A percentile compares a stretch with the other conserved stretches of the same genome.
These are phyloP conservation scores for Plasmopara viticola DNA, from an alignment of 352 stramenopile genomes.

Conservation along the genomic window DNA sequence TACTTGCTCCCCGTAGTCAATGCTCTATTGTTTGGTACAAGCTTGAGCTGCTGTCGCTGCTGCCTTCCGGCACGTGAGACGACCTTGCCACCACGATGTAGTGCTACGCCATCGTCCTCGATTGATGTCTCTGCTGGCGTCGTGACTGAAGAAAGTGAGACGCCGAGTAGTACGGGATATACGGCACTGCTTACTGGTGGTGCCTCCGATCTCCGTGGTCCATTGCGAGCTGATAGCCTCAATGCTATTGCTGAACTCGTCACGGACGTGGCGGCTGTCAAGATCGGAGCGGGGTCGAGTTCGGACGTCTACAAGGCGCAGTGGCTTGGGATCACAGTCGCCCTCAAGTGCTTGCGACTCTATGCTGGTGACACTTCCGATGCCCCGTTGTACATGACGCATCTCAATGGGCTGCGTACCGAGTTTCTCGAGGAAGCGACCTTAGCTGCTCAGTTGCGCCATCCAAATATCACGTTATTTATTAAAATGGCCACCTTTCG, in stretches of 20 bases:
- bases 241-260: slow-evolving; percentile 51
- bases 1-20: slow-evolving; percentile 57
- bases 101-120: slow-evolving; percentile 21
- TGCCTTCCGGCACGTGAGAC: slow-evolving; percentile 13
- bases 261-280: slow-evolving; percentile 47
- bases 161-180: slow-evolving; percentile 12
- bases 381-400: slow-evolving; percentile 63
- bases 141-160: slow-evolving; percentile 10
- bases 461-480: slow-evolving; percentile 74
- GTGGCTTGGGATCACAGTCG: slow-evolving; percentile 68
- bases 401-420: slow-evolving; percentile 47
- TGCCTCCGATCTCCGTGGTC: slow-evolving; percentile 14
- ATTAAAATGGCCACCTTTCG: slow-evolving; percentile 65
- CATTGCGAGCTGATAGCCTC: slow-evolving; percentile 17
- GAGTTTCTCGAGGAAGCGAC: slow-evolving; percentile 65
- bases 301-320: slow-evolving; percentile 60
- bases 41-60: slow-evolving; percentile 50
- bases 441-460: slow-evolving; percentile 51
- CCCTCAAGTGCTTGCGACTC: slow-evolving; percentile 66
- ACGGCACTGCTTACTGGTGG: slow-evolving; percentile 2
- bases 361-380: slow-evolving; percentile 25
- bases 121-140: slow-evolving; percentile 19
- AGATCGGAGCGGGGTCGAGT: slow-evolving; percentile 64
- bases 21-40: slow-evolving; percentile 59
- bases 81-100: slow-evolving; percentile 2